Base-by-base conservation (phyloP, 1,284 basidiomycete species). In the Lignosus rhinocerotis region DNA sequence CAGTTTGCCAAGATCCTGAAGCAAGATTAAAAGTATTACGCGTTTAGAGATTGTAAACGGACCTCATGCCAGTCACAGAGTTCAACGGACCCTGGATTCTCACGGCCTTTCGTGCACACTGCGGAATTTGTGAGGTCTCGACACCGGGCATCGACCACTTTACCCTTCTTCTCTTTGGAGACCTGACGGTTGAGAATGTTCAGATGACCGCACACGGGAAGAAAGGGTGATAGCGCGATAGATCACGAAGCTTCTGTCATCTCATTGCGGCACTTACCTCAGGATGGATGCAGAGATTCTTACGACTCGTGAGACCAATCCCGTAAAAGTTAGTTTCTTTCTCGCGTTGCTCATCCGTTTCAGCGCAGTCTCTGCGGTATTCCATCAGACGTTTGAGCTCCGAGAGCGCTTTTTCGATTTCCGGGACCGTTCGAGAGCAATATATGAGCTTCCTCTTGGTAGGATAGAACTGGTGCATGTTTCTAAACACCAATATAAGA, bases 341-440 rank as follows among this genome's bases (percentile, higher is more conserved):
- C 55, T 84, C 83, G 49, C 81, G 88, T 66, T 93, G 81, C 62
- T 91, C 90, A 43, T 86, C 82, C 1, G 83, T 87, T 67, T 91
- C 90, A 11, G 89, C 87, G 66, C 75, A 80, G 43, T 78, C 75
- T 67, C 85, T 80, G 36, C 97, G 87, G 73, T 98, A 99, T 36
- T 87, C 87, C 89, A 99, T 94, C 41, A 99, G 77, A 47, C 96
- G 81, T 74, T 98, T 97, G 70, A 99, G 78, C 77, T 99, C 97
- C 1, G 95, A 88, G 48, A 99, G 79, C 0, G 97, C 97, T 75
- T 99, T 99, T 75, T 99, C 97, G 67, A 99, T 99, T 77, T 99
- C 97, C 6, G 97, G 97, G n/a, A 99, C 97, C 3, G 97, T 99
- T 70, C 97, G 96, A 25, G 97, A 99, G 75, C 97, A 99, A 75